Evolutionary conservation across 257 asterid genomes (phyloP), one percentile per base, ranked within the genome.

Genomic region (Przewalskia tangutica): DNA sequence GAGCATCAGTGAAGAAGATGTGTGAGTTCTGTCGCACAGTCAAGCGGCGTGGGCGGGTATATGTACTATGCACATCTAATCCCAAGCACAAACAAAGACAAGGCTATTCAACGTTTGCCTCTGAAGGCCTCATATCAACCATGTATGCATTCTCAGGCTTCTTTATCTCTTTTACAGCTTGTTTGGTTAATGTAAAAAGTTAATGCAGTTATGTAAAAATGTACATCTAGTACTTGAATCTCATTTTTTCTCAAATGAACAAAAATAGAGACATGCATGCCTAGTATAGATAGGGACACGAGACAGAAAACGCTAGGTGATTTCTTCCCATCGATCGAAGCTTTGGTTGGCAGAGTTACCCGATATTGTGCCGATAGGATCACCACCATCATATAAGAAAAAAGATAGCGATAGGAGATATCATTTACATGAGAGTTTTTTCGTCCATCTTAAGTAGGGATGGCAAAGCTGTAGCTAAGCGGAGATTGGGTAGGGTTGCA

Each of bases 61-160:
- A 93, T 79, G 94, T 94, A 54, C 70, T 94, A 81, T 96, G 99
- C 87, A 44, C 98, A 11, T 95, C 90, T 48, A 94, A 93, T 88
- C 98, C 98, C 80, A 96, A 96, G 93, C 99, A 96, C 89, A 96
- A 96, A 91, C 98, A 96, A 88, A 86, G 97, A 3, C 98, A 96
- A 83, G 98, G 99, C 64, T 54, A 94, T 70, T 91, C 97, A 1
- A 90, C 98, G 8, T 82, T 91, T 88, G 98, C 98, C 7, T 89
- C 88, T 53, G 97, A 96, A 86, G 93, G 90, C 75, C 88, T 81
- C 73, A 13, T 84, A 48, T 88, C 90, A 16, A 85, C 90, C 27
- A 82, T 0, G 98, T 95, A 90, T 38, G 98, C 82, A 82, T 86
- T 73, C 86, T 67, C 2, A 18, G 8, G 20, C 79, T 73, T 48